Base-by-base conservation (phyloP, 805 yeast genomes). In the Wickerhamiella kurtzmanii region DNA sequence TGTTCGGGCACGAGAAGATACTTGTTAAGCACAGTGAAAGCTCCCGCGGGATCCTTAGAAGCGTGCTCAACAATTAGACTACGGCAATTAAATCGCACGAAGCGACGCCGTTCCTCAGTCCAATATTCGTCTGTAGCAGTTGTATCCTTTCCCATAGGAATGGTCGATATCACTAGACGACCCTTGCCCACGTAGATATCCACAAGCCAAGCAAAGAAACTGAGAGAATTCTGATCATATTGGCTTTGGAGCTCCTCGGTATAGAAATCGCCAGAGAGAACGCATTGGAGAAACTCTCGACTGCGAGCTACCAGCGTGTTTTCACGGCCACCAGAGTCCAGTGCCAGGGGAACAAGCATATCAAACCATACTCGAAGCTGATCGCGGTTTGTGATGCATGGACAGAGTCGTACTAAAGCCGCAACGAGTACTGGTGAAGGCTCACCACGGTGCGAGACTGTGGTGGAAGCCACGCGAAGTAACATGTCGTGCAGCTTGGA, bases 241-340 rank as follows among this genome's bases (percentile, higher is more conserved):
- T 36, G 32, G 22, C 48, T 40, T 53, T 50, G 50, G 37, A 56
- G 32, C 9, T 36, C 48, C 17, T 47, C 55, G n/a, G 52, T 41
- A 35, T 55, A 60, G 20, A 48, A 48, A 8, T 55, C 55, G 20
- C 56, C 54, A 8, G 54, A 48, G 48, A 63, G 49, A 11, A 66
- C 54, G 13, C 56, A 50, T 28, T 50, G 40, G 19, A 67, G 39
- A 37, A 67, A 62, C 8, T 58, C 54, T 13, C 62, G 52, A n/a
- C 68, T 47, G 5, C 59, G 56, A 19, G 51, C 49, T 2, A 65
- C 70, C 1, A 73, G 63, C 5, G 55, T 56, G n/a, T 67, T 53
- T 46, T 66, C 69, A 45, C 62, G 64, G 2, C 82, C 80, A 0
- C 80, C 78, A 35, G 81, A 74, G 53, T 79, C 79, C 2, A 77